A percentile compares a stretch with the other conserved stretches of the same genome.
Evolutionary conservation across 2,329 filamentous ascomycete species (phyloP).

Genomic region (Pezicula radicicola): DNA sequence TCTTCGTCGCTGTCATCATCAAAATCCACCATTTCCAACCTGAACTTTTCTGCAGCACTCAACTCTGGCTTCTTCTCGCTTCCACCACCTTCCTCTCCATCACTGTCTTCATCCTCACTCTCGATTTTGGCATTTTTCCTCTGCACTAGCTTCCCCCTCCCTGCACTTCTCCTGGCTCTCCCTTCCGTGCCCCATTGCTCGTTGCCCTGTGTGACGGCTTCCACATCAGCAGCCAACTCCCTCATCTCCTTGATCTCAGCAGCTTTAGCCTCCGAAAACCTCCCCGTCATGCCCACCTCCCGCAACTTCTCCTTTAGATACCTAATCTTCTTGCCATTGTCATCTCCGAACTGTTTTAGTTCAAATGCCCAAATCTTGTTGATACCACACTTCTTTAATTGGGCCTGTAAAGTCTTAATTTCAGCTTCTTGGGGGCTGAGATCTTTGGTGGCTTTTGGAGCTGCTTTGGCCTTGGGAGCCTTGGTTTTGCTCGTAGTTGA

Average conservation of each 20-base stretch:
- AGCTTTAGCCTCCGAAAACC: slow-evolving; percentile 82
- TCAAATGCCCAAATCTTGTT: slow-evolving; percentile 90
- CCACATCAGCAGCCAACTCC: slow-evolving; percentile 80
- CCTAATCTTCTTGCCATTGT: slow-evolving; percentile 73
- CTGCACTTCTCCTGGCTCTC: slow-evolving; percentile 28
- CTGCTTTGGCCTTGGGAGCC: slow-evolving; percentile 37
- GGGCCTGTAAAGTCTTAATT: slow-evolving; percentile 83
- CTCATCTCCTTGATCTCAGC: slow-evolving; percentile 82
- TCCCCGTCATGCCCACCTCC: slow-evolving; percentile 83
- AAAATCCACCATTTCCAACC: slow-evolving; percentile 28
- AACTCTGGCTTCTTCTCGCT: slow-evolving; percentile 20
- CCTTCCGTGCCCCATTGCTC: slow-evolving; percentile 66
- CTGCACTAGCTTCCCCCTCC: slow-evolving; percentile 19
- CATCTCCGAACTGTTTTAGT: slow-evolving; percentile 69
- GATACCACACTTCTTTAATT: slow-evolving; percentile 85
- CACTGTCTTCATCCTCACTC: slow-evolving; percentile 17
- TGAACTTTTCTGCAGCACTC: slow-evolving; percentile 4
- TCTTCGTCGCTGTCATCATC: slow-evolving; percentile 40
- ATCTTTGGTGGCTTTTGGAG: slow-evolving; percentile 28
- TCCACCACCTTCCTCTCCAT: slow-evolving; percentile 10
- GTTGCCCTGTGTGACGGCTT: slow-evolving; percentile 80
- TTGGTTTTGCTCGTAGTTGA: slow-evolving; percentile 31
- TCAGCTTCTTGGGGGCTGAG: slow-evolving; percentile 67
- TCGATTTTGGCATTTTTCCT: slow-evolving; percentile 38
- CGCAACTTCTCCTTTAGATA: slow-evolving; percentile 77